Conservation (phyloP, 73 alveolate species). For the Breviolum minutum region DNA sequence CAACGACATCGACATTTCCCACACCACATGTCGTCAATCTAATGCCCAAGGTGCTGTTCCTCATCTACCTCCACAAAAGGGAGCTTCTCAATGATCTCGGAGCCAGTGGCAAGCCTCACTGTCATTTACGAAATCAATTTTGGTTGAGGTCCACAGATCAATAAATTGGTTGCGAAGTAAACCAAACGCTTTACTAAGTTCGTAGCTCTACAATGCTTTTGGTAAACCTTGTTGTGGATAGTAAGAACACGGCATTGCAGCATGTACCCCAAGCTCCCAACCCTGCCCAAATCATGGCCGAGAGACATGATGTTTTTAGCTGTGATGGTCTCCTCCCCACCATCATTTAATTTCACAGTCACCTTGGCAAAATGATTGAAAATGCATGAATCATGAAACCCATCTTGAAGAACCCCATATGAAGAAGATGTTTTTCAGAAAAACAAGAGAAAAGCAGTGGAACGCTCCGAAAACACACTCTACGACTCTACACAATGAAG, state of each 20-base stretch:
- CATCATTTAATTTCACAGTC: constrained; percentile 80
- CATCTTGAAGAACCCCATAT: neutral
- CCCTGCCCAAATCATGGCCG: neutral
- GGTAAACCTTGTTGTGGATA: neutral
- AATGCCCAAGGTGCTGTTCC: constrained; percentile 74
- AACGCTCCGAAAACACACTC: neutral
- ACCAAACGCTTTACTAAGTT: neutral
- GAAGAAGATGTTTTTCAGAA: neutral
- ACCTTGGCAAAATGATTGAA: neutral
- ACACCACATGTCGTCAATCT: neutral
- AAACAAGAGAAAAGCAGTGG: neutral
- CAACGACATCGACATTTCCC: neutral
- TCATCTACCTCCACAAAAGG: constrained; percentile 96
- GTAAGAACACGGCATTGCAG: neutral
- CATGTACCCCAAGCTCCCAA: neutral
- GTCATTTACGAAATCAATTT: too few species aligned
- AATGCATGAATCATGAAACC: neutral
- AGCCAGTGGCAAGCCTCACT: constrained; percentile 85
- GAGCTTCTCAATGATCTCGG: constrained; percentile 79
- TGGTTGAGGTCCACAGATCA: too few species aligned
- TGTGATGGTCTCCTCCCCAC: constrained; percentile 91
- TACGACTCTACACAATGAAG: too few species aligned
- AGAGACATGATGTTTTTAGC: constrained; percentile 86
- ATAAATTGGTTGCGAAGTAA: too few species aligned
- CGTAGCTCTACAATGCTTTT: neutral